Percentiles rank a stretch among this genome's conserved stretches.
Evolutionary conservation across 257 asterid genomes (phyloP).

Genomic region (Verbena officinalis): DNA sequence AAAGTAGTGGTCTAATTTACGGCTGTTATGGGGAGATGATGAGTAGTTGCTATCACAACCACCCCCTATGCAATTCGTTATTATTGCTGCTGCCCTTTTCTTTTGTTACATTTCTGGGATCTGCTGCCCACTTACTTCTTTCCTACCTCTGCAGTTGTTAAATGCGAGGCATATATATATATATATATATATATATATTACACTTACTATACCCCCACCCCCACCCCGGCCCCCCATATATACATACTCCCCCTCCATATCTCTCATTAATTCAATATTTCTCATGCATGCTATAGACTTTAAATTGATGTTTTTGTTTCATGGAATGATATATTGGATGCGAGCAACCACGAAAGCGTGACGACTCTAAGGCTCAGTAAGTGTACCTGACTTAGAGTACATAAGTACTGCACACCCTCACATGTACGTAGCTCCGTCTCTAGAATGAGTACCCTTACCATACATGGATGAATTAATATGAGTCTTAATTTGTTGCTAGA

Average conservation of each 20-base stretch:
- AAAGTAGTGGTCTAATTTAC: conserved; percentile 36
- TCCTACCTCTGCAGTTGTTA: conserved; percentile 36
- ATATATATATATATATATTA: neutral
- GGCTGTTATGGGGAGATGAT: conserved; percentile 37
- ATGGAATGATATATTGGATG: too few relatives aligned
- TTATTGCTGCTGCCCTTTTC: conserved; percentile 35
- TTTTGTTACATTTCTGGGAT: conserved; percentile 50
- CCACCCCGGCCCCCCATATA: neutral
- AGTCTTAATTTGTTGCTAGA: too few relatives aligned
- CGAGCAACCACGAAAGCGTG: too few relatives aligned
- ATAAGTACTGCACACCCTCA: too few relatives aligned
- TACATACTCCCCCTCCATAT: neutral
- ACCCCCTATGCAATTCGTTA: conserved; percentile 36
- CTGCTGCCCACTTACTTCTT: conserved; percentile 50
- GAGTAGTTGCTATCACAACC: conserved; percentile 41
- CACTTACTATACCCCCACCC: neutral
- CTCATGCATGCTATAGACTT: too few relatives aligned
- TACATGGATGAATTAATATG: too few relatives aligned
- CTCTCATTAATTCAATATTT: too few relatives aligned
- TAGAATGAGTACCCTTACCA: too few relatives aligned
- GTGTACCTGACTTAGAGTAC: too few relatives aligned
- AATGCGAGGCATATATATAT: conserved; percentile 15
- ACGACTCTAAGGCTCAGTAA: too few relatives aligned
- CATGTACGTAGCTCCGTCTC: too few relatives aligned
- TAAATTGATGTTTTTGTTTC: too few relatives aligned